phyloP scores from a whole-genome alignment of 192 early-diverging fungal species.

The Rhizophlyctis rosea region DNA sequence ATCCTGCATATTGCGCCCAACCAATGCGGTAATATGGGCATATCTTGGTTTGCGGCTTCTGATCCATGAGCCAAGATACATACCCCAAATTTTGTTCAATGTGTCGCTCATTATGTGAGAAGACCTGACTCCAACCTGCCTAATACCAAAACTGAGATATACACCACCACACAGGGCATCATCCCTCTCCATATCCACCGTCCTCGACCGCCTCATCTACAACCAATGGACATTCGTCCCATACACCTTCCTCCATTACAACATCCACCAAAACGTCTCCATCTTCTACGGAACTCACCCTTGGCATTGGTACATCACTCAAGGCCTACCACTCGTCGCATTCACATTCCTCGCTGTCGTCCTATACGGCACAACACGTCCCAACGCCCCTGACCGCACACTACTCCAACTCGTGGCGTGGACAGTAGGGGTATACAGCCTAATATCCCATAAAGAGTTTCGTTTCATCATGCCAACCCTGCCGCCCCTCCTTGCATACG shows the following conservation, averaged over 20 bases:
- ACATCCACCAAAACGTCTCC: conserved; percentile 75
- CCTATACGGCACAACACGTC: conserved; percentile 47
- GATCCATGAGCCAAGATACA: conserved; percentile 6
- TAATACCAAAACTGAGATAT: too few species aligned
- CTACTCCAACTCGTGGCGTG: conserved; percentile 15
- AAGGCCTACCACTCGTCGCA: conserved; percentile 74
- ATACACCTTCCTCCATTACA: conserved; percentile 75
- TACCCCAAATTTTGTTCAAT: conserved; percentile 10
- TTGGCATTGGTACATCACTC: conserved; percentile 87
- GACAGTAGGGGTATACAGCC: conserved; percentile 62
- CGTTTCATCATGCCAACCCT: conserved; percentile 89
- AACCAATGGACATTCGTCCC: conserved; percentile 67
- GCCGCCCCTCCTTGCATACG: conserved; percentile 38
- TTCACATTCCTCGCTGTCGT: conserved; percentile 72
- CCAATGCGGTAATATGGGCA: conserved; percentile 83
- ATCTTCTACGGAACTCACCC: conserved; percentile 91
- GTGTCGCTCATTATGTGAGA: conserved; percentile 12
- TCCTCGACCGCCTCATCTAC: conserved; percentile 74
- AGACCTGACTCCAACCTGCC: not conserved
- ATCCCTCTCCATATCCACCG: too few species aligned
- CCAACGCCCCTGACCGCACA: conserved; percentile 4
- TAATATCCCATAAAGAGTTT: conserved; percentile 90
- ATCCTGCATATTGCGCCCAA: conserved; percentile 84
- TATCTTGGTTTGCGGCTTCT: conserved; percentile 67
- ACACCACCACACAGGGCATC: too few species aligned